These are phyloP conservation scores for Carex parvula DNA, from an alignment of 176 grass and related monocot genomes.

Conservation along the genomic window DNA sequence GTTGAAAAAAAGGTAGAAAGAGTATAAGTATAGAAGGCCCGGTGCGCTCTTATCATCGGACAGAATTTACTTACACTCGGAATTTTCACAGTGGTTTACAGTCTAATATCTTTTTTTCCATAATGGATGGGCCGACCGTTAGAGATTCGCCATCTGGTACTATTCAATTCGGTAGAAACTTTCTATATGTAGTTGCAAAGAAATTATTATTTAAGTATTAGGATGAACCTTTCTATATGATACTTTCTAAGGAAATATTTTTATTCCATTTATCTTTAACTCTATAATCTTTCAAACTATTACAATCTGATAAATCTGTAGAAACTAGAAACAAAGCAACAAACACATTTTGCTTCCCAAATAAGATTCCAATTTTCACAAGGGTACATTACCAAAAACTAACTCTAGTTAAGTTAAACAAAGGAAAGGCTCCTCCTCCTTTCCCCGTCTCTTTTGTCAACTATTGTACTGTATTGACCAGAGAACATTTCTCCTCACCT, in stretches of 20 bases:
- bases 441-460: neutral
- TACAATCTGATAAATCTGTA: too few relatives aligned
- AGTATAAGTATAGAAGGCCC: neutral
- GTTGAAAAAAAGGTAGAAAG: neutral
- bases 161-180: neutral
- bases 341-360: neutral
- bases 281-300: neutral
- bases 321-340: neutral
- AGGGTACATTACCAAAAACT: neutral
- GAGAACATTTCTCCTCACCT: neutral
- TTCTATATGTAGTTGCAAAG: neutral
- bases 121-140: neutral
- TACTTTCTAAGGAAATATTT: neutral
- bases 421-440: neutral
- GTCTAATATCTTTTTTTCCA: neutral
- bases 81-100: neutral
- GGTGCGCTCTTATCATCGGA: neutral
- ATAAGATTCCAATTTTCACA: neutral
- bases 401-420: neutral
- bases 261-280: neutral
- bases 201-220: neutral
- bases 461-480: neutral
- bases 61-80: neutral
- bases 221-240: neutral
- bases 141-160: neutral